Evolutionary conservation across 2,329 filamentous ascomycete species (phyloP).

Genomic region (Furcasterigmium sp.): DNA sequence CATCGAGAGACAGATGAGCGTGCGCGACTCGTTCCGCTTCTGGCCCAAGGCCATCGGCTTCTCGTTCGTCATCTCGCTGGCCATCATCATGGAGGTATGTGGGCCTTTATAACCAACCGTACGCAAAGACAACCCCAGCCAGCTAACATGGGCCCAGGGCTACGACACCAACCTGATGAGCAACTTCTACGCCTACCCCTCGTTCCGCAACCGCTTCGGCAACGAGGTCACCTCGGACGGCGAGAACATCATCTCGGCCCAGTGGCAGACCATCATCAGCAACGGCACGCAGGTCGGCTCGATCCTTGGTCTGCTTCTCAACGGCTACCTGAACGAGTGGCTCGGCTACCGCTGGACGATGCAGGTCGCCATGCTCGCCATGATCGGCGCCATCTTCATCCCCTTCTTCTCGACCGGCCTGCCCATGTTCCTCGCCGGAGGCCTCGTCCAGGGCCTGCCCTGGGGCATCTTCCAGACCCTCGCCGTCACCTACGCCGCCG

Average conservation of each 20-base stretch:
- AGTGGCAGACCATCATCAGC: slow-evolving; percentile 45
- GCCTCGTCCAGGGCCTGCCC: slow-evolving; percentile 34
- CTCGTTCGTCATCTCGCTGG: slow-evolving; percentile 16
- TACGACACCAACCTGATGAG: slow-evolving; percentile 28
- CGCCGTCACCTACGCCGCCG: slow-evolving; percentile 41
- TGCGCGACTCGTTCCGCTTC: slow-evolving; percentile 14
- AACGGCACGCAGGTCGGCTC: slow-evolving; percentile 38
- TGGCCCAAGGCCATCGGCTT: slow-evolving; percentile 14
- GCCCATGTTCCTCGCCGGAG: slow-evolving; percentile 31
- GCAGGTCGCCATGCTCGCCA: slow-evolving; percentile 29
- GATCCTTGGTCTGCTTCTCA: slow-evolving; percentile 42
- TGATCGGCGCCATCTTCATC: slow-evolving; percentile 39
- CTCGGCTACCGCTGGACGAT: slow-evolving; percentile 38
- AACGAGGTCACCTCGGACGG: slow-evolving; percentile 14
- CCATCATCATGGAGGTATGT: slow-evolving; percentile 20
- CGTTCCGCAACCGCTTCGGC: slow-evolving; percentile 29
- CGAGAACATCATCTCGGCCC: slow-evolving; percentile 1
- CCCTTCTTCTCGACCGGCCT: slow-evolving; percentile 38
- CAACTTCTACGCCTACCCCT: slow-evolving; percentile 30
- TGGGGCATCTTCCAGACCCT: slow-evolving; percentile 43
- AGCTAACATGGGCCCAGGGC: slow-evolving; percentile 13
- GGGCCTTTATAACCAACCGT: not conserved
- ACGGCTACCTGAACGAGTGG: slow-evolving; percentile 38
- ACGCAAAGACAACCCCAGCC: not conserved
- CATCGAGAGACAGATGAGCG: slow-evolving; percentile 15